Percentiles rank a stretch among this genome's conserved stretches.
Evolutionary conservation across 148 eudicot species (phyloP).

Genomic region (Nepenthes mirabilis): DNA sequence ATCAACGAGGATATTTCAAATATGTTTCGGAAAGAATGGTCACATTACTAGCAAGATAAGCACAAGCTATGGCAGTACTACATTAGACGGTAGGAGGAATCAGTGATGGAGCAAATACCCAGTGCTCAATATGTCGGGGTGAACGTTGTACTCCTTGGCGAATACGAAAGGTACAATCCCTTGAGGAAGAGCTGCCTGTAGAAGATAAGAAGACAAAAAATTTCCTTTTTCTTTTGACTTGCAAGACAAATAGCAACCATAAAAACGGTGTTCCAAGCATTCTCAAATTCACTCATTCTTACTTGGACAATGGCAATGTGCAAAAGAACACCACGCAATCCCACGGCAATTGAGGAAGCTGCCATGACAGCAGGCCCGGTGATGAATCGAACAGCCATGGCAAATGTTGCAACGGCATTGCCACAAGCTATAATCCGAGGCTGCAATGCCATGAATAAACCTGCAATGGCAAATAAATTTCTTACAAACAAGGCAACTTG

Average conservation of each 20-base stretch:
- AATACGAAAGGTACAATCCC: slow-evolving; percentile 15
- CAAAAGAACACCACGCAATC: slow-evolving; percentile 54
- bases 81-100: too few relatives aligned
- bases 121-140: slow-evolving; percentile 10
- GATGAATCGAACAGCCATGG: slow-evolving; percentile 58
- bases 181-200: slow-evolving; percentile 15
- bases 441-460: slow-evolving; percentile 83
- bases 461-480: slow-evolving; percentile 20
- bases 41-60: too few relatives aligned
- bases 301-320: slow-evolving; percentile 82
- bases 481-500: too few relatives aligned
- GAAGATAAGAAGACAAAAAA: too few relatives aligned
- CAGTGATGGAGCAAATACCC: not conserved
- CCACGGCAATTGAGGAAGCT: slow-evolving; percentile 57
- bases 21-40: too few relatives aligned
- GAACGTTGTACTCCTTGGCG: slow-evolving; percentile 14
- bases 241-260: too few relatives aligned
- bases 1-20: too few relatives aligned
- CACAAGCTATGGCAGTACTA: too few relatives aligned
- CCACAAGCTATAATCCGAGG: slow-evolving; percentile 82
- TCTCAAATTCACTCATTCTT: too few relatives aligned
- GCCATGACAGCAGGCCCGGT: slow-evolving; percentile 87
- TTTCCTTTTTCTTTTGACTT: too few relatives aligned
- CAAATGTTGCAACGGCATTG: slow-evolving; percentile 52
- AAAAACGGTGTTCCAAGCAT: too few relatives aligned